phyloP scores from a whole-genome alignment of 2,329 filamentous ascomycete genomes.

The Calonectria honghensis region DNA sequence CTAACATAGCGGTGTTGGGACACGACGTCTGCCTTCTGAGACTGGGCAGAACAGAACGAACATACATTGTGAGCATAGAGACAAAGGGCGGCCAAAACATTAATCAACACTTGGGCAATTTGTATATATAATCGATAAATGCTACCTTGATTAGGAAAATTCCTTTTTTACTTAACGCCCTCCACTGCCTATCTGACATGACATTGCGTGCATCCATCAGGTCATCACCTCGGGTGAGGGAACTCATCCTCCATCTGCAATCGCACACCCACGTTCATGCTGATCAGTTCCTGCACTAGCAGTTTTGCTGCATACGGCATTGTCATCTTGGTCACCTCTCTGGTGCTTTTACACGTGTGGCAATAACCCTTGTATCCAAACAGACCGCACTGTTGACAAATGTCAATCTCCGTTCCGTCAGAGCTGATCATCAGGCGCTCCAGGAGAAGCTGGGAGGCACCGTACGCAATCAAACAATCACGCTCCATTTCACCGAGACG shows the following conservation, averaged over 20 bases:
- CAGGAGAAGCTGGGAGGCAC: conserved; percentile 91
- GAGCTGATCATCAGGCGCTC: conserved; percentile 96
- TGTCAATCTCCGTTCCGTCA: conserved; percentile 92
- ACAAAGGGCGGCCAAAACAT: background rate
- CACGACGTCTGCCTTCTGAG: no score
- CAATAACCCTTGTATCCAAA: conserved; percentile 98
- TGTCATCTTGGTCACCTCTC: conserved; percentile 91
- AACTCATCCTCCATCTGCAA: conserved; percentile 97
- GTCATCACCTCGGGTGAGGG: conserved; percentile 74
- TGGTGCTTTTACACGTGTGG: conserved; percentile 90
- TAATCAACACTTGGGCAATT: conserved; percentile 3
- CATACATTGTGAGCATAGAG: background rate
- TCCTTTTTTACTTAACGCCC: conserved; percentile 20
- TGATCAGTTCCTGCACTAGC: conserved; percentile 94
- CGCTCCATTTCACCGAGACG: conserved; percentile 99
- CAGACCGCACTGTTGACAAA: conserved; percentile 94
- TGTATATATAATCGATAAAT: conserved; percentile 26
- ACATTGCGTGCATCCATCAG: conserved; percentile 25
- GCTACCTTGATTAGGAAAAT: conserved; percentile 7
- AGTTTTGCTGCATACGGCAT: conserved; percentile 99
- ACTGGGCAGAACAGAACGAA: no score
- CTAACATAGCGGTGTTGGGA: background rate
- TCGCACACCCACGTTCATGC: conserved; percentile 98
- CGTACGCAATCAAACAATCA: conserved; percentile 98
- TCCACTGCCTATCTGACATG: conserved; percentile 9